Percentiles rank a stretch among this genome's conserved stretches.
Conservation (phyloP, 345 rosid species). For the Salix udensis region DNA sequence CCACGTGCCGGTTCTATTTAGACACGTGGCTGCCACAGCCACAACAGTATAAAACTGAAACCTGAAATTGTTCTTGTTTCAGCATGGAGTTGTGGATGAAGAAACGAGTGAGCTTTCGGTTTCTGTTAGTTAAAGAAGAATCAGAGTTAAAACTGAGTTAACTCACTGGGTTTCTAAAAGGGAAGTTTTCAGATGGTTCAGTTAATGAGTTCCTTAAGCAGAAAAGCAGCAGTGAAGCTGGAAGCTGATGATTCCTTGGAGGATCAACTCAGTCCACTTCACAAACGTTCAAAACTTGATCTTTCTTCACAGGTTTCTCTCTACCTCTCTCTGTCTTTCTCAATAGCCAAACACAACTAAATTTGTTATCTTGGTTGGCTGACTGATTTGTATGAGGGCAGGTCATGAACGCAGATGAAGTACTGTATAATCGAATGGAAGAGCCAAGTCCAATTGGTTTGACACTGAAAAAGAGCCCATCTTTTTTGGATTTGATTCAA, state of each 20-base stretch:
- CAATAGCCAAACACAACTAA: neutral
- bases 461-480: conserved; percentile 85
- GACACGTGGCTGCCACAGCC: conserved; percentile 17
- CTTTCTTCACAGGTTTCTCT: conserved; percentile 27
- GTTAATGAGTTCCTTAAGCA: conserved; percentile 29
- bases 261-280: conserved; percentile 30
- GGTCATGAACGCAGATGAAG: neutral
- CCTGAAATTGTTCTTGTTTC: neutral
- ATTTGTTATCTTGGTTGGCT: neutral
- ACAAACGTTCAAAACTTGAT: conserved; percentile 39
- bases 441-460: conserved; percentile 96
- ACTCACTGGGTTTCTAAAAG: neutral
- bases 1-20: conserved; percentile 12
- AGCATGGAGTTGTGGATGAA: neutral
- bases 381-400: neutral
- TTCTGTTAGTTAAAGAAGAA: neutral
- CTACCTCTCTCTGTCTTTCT: neutral
- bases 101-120: neutral
- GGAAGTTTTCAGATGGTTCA: conserved; percentile 39
- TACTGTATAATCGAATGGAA: conserved; percentile 61
- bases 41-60: neutral
- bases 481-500: conserved; percentile 87
- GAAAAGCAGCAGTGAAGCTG: conserved; percentile 28
- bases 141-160: neutral
- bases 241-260: conserved; percentile 37